A percentile compares a stretch with the other conserved stretches of the same genome.
Evolutionary conservation across 106 monocot species (phyloP).

Genomic region (Amphibolis antarctica): DNA sequence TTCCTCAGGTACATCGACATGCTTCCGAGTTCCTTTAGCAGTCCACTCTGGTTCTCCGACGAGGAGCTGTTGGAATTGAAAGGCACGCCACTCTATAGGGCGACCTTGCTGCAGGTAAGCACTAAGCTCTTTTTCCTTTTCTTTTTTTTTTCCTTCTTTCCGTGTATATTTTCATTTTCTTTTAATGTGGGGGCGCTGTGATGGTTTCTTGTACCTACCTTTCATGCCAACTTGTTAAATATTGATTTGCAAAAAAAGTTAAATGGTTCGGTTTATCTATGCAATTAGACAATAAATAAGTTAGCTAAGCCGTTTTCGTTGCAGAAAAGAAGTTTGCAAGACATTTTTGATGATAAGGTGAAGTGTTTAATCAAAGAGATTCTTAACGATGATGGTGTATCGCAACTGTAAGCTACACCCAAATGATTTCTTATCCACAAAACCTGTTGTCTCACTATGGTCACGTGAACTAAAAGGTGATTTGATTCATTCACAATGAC

Average conservation of each 20-base stretch:
- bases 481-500: slow-evolving; percentile 25
- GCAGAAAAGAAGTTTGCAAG: slow-evolving; percentile 59
- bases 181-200: too few relatives aligned
- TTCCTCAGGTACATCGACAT: slow-evolving; percentile 67
- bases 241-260: too few relatives aligned
- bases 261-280: too few relatives aligned
- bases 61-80: slow-evolving; percentile 73
- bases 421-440: not conserved
- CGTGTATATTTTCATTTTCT: too few relatives aligned
- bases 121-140: too few relatives aligned
- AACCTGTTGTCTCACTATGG: too few relatives aligned
- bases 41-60: slow-evolving; percentile 82
- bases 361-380: slow-evolving; percentile 65
- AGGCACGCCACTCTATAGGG: slow-evolving; percentile 75
- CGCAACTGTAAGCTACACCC: slow-evolving; percentile 20
- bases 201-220: too few relatives aligned
- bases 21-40: slow-evolving; percentile 72
- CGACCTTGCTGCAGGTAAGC: slow-evolving; percentile 61
- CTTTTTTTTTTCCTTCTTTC: too few relatives aligned
- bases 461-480: not conserved
- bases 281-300: too few relatives aligned
- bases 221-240: too few relatives aligned
- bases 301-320: slow-evolving; percentile 1
- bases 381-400: slow-evolving; percentile 24
- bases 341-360: slow-evolving; percentile 55